phyloP scores from a whole-genome alignment of 257 asterid genomes.

The Nicotiana attenuata region DNA sequence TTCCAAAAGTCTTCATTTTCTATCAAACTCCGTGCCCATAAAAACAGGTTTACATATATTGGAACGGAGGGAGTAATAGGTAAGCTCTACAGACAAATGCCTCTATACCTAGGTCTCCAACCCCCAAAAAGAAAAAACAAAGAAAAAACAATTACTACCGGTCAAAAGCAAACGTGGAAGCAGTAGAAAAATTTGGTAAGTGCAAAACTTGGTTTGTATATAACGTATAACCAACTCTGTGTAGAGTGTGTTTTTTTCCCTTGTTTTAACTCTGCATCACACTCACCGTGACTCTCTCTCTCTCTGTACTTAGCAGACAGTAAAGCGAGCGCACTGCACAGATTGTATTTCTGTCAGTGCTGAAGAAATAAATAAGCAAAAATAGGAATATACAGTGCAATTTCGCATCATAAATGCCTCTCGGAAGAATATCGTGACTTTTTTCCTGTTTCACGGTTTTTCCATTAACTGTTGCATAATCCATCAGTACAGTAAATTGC shows the following conservation, averaged over 20 bases:
- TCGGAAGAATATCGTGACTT: constrained; percentile 54
- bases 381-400: background rate
- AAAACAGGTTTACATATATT: too few species aligned
- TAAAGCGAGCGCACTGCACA: background rate
- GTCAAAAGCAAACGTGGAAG: constrained; percentile 6
- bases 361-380: background rate
- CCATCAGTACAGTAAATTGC: background rate
- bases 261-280: background rate
- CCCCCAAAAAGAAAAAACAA: background rate
- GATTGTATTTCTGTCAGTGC: constrained; percentile 1
- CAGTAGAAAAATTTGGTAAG: background rate
- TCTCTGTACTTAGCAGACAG: background rate
- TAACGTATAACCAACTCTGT: constrained; percentile 7
- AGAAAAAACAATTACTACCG: background rate
- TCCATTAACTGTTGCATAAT: background rate
- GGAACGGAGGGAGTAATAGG: too few species aligned
- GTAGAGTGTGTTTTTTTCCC: background rate
- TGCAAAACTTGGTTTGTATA: background rate
- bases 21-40: too few species aligned
- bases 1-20: too few species aligned
- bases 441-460: constrained; percentile 43
- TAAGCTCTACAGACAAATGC: too few species aligned
- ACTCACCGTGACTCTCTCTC: background rate
- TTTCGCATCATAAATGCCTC: constrained; percentile 39
- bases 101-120: background rate